Evolutionary conservation across 345 rosid species (phyloP), one percentile per base, ranked within the genome.

Genomic region (Salix dunnii): DNA sequence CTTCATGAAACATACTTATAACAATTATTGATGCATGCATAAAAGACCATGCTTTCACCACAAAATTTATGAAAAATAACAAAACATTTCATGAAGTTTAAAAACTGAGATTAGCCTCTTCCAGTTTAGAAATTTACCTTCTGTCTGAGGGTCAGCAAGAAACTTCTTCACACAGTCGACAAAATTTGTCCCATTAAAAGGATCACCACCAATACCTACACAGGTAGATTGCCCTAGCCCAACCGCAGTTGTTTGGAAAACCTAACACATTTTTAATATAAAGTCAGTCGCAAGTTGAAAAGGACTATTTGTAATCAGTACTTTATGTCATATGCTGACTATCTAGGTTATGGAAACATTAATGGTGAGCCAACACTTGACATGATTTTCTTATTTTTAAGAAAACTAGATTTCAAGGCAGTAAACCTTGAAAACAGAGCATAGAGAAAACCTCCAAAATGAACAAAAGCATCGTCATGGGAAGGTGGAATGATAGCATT

Each of bases 161-260:
- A 95, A 95, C 76, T 85, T 95, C 81, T 91, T 78, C 55, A 91
- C 76, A 87, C 98, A 95, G 80, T 95, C 98, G 38, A 95, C 94
- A 80, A 95, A 95, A 85, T 95, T 95, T 66, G 99, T 95, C n/a
- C 98, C 99, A 71, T 95, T 95, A 80, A 93, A 95, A 71, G 98
- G 99, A 88, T 95, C 99, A 8, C 98, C 98, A 42, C 99, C 98
- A 43, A 95, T 86, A 69, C 98, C 98, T 21, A 93, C 98, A 82
- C 98, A 93, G 3, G 97, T 91, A 23, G 94, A 93, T 80, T 95
- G 98, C 74, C 99, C 99, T 61, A 95, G 89, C 78, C 98, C 98
- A 73, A 95, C 98, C 42, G 87, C 91, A 72, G 94, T 93, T 78
- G 99, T 95, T 93, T 95, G 98, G 81, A 93, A 95, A 80, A 95